Percentiles rank a stretch among this genome's conserved stretches.
Conservation (phyloP, 139 green algal genomes). For the Nannochloris sp. region DNA sequence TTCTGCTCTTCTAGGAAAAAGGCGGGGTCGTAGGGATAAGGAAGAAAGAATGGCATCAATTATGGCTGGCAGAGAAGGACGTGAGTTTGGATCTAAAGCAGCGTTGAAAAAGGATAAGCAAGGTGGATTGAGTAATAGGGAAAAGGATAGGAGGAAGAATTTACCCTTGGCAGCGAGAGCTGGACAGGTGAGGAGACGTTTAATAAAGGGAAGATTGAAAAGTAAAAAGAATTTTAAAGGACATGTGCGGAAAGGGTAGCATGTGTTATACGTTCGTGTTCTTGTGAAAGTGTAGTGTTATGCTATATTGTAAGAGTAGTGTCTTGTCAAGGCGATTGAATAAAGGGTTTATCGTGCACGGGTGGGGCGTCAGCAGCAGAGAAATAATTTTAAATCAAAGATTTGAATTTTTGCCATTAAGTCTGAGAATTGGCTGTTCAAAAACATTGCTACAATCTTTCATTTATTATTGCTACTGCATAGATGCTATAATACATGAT, state of each 20-base stretch:
- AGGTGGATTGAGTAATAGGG: slow-evolving; percentile 73
- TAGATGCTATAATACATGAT: too few species aligned
- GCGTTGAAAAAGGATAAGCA: slow-evolving; percentile 75
- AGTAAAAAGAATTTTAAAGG: slow-evolving; percentile 74
- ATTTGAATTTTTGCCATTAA: background rate
- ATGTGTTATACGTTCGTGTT: background rate
- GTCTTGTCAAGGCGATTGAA: too few species aligned
- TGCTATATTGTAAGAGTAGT: too few species aligned
- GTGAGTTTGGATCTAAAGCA: slow-evolving; percentile 60
- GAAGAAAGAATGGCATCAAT: slow-evolving; percentile 66
- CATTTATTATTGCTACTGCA: too few species aligned
- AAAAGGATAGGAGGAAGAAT: slow-evolving; percentile 85
- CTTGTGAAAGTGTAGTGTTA: too few species aligned
- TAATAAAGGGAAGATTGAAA: slow-evolving; percentile 8
- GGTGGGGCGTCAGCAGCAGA: background rate
- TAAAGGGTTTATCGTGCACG: background rate
- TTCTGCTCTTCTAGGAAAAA: slow-evolving; percentile 48
- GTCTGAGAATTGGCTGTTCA: too few species aligned
- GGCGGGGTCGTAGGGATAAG: slow-evolving; percentile 66
- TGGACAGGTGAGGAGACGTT: slow-evolving; percentile 35
- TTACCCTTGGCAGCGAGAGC: slow-evolving; percentile 78
- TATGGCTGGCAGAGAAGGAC: slow-evolving; percentile 64
- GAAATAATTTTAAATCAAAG: slow-evolving; percentile 1
- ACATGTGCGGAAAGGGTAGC: slow-evolving; percentile 15
- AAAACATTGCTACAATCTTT: too few species aligned